Evolutionary conservation across 2,329 filamentous ascomycete species (phyloP).

Genomic region (Talaromyces sp.): DNA sequence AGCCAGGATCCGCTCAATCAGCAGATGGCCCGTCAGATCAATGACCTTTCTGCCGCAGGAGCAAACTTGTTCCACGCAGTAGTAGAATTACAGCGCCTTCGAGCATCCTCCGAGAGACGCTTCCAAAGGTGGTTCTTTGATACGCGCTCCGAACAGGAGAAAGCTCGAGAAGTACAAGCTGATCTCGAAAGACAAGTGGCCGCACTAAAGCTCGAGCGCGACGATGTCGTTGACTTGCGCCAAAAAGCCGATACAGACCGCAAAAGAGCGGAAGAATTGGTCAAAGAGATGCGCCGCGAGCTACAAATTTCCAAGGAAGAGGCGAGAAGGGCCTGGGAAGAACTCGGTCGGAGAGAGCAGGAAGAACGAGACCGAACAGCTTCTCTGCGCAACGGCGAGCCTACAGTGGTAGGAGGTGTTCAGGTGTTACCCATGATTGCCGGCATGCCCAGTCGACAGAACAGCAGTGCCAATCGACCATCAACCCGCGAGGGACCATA

Average conservation of each 20-base stretch:
- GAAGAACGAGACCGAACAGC: conserved; percentile 83
- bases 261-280: conserved; percentile 66
- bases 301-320: conserved; percentile 94
- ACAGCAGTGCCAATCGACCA: conserved; percentile 44
- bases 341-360: conserved; percentile 86
- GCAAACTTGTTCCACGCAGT: conserved; percentile 97
- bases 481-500: conserved; percentile 47
- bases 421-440: conserved; percentile 92
- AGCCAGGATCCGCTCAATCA: conserved; percentile 77
- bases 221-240: conserved; percentile 63
- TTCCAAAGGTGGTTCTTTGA: conserved; percentile 99
- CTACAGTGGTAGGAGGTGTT: conserved; percentile 85
- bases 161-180: conserved; percentile 74
- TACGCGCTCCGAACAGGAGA: conserved; percentile 81
- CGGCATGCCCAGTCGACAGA: conserved; percentile 57
- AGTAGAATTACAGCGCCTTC: conserved; percentile 87
- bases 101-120: conserved; percentile 92
- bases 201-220: conserved; percentile 66
- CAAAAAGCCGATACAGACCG: conserved; percentile 67
- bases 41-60: conserved; percentile 92
- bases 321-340: conserved; percentile 92
- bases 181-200: conserved; percentile 73
- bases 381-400: conserved; percentile 80
- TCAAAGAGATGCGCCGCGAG: conserved; percentile 89
- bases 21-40: conserved; percentile 89